Conservation (phyloP, 768 basidiomycete genomes). For the Favolaschia claudopus region DNA sequence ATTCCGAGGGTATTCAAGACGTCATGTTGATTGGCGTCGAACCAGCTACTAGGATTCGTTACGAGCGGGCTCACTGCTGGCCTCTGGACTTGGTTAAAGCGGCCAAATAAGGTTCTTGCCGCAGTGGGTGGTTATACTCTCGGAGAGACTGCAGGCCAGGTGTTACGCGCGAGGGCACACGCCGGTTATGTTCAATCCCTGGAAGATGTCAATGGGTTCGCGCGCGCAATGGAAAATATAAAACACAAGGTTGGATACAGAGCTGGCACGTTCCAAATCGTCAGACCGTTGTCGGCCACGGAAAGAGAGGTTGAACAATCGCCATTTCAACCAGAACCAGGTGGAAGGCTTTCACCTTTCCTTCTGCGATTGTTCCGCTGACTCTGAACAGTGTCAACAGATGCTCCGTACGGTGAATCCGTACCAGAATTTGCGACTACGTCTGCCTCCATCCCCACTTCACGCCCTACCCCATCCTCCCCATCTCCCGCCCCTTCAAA, state of each 20-base stretch:
- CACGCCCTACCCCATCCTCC: too few relatives aligned
- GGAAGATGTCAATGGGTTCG: conserved; percentile 19
- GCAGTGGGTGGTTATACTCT: not conserved
- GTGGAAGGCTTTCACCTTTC: not conserved
- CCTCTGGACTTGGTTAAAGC: not conserved
- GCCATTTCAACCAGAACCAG: conserved; percentile 13
- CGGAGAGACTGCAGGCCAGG: not conserved
- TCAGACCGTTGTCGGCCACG: not conserved
- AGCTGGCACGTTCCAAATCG: conserved; percentile 1
- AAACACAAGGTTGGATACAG: conserved; percentile 18
- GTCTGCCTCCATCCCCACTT: too few relatives aligned
- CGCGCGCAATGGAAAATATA: conserved; percentile 24
- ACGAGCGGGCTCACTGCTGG: not conserved
- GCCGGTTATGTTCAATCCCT: not conserved
- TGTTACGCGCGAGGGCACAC: conserved; percentile 2
- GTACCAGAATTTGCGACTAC: not conserved
- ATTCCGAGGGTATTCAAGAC: not conserved
- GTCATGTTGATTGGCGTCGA: not conserved
- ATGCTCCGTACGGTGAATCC: conserved; percentile 10
- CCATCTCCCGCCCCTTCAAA: not conserved
- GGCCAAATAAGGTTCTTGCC: not conserved
- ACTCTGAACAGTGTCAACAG: not conserved
- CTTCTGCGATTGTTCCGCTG: not conserved
- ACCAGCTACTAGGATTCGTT: conserved; percentile 1
- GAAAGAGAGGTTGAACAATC: not conserved